Conservation (phyloP, 129 eudicot genomes). For the Centrapalus pauciflorus region DNA sequence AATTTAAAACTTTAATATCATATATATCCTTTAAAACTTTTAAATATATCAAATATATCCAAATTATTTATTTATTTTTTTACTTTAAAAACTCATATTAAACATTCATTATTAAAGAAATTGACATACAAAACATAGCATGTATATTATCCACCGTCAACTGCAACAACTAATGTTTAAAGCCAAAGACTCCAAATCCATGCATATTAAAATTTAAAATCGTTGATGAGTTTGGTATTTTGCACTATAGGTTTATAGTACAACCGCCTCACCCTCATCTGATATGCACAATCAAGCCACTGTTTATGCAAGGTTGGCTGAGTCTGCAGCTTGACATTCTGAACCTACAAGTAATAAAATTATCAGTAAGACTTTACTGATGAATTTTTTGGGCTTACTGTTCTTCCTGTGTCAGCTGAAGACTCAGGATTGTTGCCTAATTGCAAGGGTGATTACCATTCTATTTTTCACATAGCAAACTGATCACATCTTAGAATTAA, state of each 20-base stretch:
- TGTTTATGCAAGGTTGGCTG: slow-evolving; percentile 62
- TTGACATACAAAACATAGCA: too few species aligned
- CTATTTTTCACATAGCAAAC: not conserved
- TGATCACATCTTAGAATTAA: too few species aligned
- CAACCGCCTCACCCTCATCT: slow-evolving; percentile 33
- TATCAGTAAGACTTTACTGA: slow-evolving; percentile 43
- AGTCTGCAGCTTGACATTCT: slow-evolving; percentile 40
- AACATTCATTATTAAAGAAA: too few species aligned
- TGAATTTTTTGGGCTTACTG: slow-evolving; percentile 68
- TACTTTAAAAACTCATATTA: too few species aligned
- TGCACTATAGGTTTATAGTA: slow-evolving; percentile 40
- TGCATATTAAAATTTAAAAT: not conserved
- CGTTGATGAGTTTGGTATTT: not conserved
- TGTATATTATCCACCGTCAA: slow-evolving; percentile 16
- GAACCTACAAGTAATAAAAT: slow-evolving; percentile 30
- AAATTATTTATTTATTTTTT: too few species aligned
- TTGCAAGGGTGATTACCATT: slow-evolving; percentile 45
- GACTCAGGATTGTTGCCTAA: slow-evolving; percentile 79
- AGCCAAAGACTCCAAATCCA: not conserved
- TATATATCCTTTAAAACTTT: too few species aligned
- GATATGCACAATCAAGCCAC: too few species aligned
- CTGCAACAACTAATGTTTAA: slow-evolving; percentile 27
- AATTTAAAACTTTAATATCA: too few species aligned
- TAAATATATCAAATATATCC: too few species aligned
- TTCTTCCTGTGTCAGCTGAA: slow-evolving; percentile 92